Evolutionary conservation across 2,329 filamentous ascomycete species (phyloP), one percentile per base, ranked within the genome.

Genomic region (Monilinia vaccinii-corymbosi): DNA sequence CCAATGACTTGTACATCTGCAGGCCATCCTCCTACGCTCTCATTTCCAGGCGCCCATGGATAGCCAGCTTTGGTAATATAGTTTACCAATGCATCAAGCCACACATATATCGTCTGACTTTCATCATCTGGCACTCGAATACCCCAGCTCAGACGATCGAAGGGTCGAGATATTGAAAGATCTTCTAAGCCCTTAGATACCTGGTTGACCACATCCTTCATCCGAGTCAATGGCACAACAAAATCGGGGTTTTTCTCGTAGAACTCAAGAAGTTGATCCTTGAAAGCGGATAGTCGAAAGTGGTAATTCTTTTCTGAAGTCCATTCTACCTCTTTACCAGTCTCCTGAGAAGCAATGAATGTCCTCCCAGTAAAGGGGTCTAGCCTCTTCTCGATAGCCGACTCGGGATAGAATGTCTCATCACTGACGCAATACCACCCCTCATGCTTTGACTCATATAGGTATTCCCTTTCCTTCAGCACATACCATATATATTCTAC

Each of bases 351-450:
- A 25, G 85, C 87, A 84, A 91, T 90, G 63, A 88, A 85, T 69
- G 90, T 92, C 66, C 85, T 82, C 3, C 94, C 94, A 0, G 91
- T 96, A 49, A 85, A 79, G 6, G 91, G 88, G 65, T 92, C 88
- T 42, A 94, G 76, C 55, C 85, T 82, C 47, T 87, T 81, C 69
- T 91, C 84, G 31, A 97, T 84, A 69, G 85, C 78, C 8, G 84
- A 83, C 57, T 87, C 81, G 0, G 93, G 91, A 71, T 97, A 97
- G 74, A 96, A 99, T 44, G 93, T 93, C 78, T 99, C 94, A 73
- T 99, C 94, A 72, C 89, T 91, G 58, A 99, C 87, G 60, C 89
- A 94, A 73, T 99, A 99, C 94, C 94, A 99, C 1, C 94, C 94
- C 71, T 91, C 84, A 69, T 97, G 94, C 67, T 88, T 90, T 13